A percentile compares a stretch with the other conserved stretches of the same genome.
phyloP scores from a whole-genome alignment of 2,329 filamentous ascomycete species.

The Talaromyces sp. region DNA sequence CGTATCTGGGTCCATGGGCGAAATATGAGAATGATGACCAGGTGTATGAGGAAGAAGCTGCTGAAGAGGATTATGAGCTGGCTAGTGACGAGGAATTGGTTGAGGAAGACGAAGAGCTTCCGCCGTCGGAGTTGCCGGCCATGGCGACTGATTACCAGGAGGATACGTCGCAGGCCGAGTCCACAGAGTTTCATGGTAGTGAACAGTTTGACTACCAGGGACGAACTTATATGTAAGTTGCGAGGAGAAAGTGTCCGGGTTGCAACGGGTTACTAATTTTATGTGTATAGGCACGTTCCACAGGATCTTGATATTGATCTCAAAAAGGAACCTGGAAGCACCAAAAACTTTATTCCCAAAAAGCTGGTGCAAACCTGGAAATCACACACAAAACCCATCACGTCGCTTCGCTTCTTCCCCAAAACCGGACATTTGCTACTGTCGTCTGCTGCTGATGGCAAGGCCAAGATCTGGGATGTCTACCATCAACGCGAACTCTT shows the following conservation, averaged over 20 bases:
- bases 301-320: slow-evolving; percentile 85
- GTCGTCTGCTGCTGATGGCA: slow-evolving; percentile 83
- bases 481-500: slow-evolving; percentile 86
- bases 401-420: slow-evolving; percentile 85
- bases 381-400: slow-evolving; percentile 78
- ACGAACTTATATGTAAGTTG: slow-evolving; percentile 73
- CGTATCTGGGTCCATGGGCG: slow-evolving; percentile 95
- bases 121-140: slow-evolving; percentile 45
- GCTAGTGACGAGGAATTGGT: slow-evolving; percentile 76
- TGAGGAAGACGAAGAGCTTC: slow-evolving; percentile 63
- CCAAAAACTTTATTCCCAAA: slow-evolving; percentile 91
- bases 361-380: slow-evolving; percentile 90
- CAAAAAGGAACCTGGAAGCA: slow-evolving; percentile 70
- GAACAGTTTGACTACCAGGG: slow-evolving; percentile 89
- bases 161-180: slow-evolving; percentile 65
- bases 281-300: slow-evolving; percentile 61
- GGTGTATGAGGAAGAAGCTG: slow-evolving; percentile 60
- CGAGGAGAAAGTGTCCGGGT: neutral
- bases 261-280: neutral
- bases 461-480: slow-evolving; percentile 90
- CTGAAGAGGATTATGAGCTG: slow-evolving; percentile 66
- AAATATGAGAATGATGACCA: slow-evolving; percentile 73
- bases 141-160: slow-evolving; percentile 49
- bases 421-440: slow-evolving; percentile 80
- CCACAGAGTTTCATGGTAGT: slow-evolving; percentile 78